Base-by-base conservation (phyloP, 768 basidiomycete genomes). In the Pleurotus giganteus region DNA sequence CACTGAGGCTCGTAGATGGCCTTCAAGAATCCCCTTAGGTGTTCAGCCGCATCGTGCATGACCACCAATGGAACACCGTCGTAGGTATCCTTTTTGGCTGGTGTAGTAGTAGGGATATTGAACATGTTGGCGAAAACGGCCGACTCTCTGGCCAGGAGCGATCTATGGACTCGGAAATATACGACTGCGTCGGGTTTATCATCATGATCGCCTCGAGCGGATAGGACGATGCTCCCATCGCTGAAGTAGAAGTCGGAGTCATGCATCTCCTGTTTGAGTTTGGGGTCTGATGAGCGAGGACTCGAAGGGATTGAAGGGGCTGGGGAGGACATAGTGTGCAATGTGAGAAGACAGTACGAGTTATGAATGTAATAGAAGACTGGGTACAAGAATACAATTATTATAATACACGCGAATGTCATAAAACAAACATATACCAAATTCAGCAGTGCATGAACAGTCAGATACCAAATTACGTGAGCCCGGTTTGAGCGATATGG, bases 401-500 rank as follows among this genome's bases (percentile, higher is more conserved):
- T n/a, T n/a, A n/a, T n/a, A n/a, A n/a, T n/a, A n/a, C n/a, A n/a
- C n/a, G n/a, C n/a, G n/a, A n/a, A n/a, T n/a, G n/a, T n/a, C n/a
- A n/a, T n/a, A n/a, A n/a, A n/a, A n/a, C n/a, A n/a, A n/a, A n/a
- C n/a, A n/a, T n/a, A n/a, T n/a, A n/a, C n/a, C n/a, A n/a, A n/a
- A n/a, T n/a, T n/a, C n/a, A n/a, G n/a, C n/a, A n/a, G n/a, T n/a
- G n/a, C n/a, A n/a, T n/a, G n/a, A n/a, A n/a, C n/a, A n/a, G n/a
- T n/a, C n/a, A n/a, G n/a, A n/a, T n/a, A n/a, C n/a, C n/a, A n/a
- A n/a, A n/a, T 51, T 24, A 56, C 5, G 71, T 67, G 50, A 76
- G 72, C 19, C 82, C 82, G 36, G 79, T 75, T 58, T 80, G 75
- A 34, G 77, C 74, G 52, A 87, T 79, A 65, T 86, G 85, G 58